Conservation (phyloP, 805 yeast genomes). For the Clavispora asparagi region DNA sequence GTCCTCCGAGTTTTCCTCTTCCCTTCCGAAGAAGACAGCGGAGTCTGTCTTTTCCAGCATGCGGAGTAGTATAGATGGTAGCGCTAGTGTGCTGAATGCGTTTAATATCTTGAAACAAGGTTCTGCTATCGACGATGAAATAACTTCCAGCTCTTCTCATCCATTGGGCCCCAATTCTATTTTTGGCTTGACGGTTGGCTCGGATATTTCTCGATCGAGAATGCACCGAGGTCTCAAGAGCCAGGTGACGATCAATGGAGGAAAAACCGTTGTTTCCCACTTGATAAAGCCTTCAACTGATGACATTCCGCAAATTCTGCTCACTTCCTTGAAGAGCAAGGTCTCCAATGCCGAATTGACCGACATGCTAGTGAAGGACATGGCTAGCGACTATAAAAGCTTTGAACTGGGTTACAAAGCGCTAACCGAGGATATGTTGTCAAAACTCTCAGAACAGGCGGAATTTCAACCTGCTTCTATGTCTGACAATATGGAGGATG, state of each 20-base stretch:
- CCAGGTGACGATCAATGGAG: constrained; percentile 37
- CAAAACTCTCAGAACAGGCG: constrained; percentile 18
- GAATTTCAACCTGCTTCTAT: background rate
- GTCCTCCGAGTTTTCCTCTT: constrained; percentile 11
- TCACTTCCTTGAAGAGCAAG: constrained; percentile 31
- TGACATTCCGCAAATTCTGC: constrained; percentile 79
- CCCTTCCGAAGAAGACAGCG: constrained; percentile 7
- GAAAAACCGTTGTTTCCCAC: constrained; percentile 38
- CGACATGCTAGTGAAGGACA: constrained; percentile 13
- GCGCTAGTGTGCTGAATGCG: constrained; percentile 7
- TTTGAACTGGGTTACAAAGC: constrained; percentile 35
- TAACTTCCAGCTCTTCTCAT: constrained; percentile 27
- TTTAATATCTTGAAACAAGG: constrained; percentile 13
- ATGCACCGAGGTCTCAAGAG: constrained; percentile 27
- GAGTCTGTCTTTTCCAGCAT: constrained; percentile 14
- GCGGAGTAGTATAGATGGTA: constrained; percentile 13
- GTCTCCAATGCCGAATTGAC: constrained; percentile 20
- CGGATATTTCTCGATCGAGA: constrained; percentile 41
- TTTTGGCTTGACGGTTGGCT: constrained; percentile 65
- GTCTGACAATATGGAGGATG: constrained; percentile 3
- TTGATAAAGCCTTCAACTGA: constrained; percentile 64
- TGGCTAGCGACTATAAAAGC: constrained; percentile 24
- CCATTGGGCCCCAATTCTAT: constrained; percentile 74
- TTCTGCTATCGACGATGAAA: constrained; percentile 13
- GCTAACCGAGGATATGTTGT: constrained; percentile 34